These are phyloP conservation scores for Agaricus sinodeliciosus DNA, from an alignment of 768 basidiomycete genomes.

Conservation along the genomic window DNA sequence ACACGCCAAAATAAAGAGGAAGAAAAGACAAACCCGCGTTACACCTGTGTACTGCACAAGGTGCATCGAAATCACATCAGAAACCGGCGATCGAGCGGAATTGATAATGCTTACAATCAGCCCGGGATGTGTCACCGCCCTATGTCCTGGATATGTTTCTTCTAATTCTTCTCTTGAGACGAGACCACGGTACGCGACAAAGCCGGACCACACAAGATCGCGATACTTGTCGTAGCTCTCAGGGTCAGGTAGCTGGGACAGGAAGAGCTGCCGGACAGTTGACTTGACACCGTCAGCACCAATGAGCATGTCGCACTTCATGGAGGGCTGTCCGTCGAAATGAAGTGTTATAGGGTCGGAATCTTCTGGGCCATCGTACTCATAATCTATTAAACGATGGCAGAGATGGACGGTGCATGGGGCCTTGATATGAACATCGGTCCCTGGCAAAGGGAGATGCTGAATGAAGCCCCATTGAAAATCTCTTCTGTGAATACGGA, in stretches of 20 bases:
- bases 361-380: conserved; percentile 21
- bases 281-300: conserved; percentile 35
- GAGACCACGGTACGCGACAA: conserved; percentile 27
- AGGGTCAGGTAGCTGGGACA: conserved; percentile 2
- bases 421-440: not conserved
- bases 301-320: conserved; percentile 28
- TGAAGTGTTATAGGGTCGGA: conserved; percentile 5
- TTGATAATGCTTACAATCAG: conserved; percentile 17
- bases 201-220: conserved; percentile 30
- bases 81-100: not conserved
- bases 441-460: conserved; percentile 20
- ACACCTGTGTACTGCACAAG: conserved; percentile 17
- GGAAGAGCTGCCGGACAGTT: conserved; percentile 14
- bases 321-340: conserved; percentile 20
- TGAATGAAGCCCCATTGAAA: conserved; percentile 35
- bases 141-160: conserved; percentile 23
- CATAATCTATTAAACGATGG: conserved; percentile 35
- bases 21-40: too few species aligned
- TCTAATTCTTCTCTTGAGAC: conserved; percentile 20
- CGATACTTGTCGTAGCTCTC: conserved; percentile 9
- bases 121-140: conserved; percentile 5
- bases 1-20: conserved; percentile 15
- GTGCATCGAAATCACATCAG: not conserved
- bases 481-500: conserved; percentile 35
- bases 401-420: conserved; percentile 22